Conservation (phyloP, 2,329 filamentous ascomycete species). For the Stagonosporopsis cucurbitacearum region DNA sequence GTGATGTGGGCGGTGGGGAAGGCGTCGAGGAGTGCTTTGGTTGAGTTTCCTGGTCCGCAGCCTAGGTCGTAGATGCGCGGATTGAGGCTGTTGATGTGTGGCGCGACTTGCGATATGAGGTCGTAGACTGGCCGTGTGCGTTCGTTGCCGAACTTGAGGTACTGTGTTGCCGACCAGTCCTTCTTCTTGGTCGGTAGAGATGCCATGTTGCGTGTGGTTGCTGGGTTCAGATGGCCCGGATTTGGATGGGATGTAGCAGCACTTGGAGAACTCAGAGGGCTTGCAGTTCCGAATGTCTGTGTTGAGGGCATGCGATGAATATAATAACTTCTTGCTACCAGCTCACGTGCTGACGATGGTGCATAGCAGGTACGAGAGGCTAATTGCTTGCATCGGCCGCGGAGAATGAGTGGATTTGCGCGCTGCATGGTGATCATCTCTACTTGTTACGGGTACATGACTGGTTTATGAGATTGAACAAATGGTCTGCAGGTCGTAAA, state of each 20-base stretch:
- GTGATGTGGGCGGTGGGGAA: slow-evolving; percentile 58
- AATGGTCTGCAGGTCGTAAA: slow-evolving; percentile 6
- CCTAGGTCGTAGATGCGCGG: slow-evolving; percentile 64
- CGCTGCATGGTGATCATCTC: background rate
- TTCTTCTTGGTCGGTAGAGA: slow-evolving; percentile 24
- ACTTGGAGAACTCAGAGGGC: background rate
- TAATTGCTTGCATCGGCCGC: slow-evolving; percentile 7
- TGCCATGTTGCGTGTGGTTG: slow-evolving; percentile 5
- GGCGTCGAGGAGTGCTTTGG: slow-evolving; percentile 54
- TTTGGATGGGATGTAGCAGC: background rate
- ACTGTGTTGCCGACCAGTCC: slow-evolving; percentile 64
- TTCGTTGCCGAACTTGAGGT: slow-evolving; percentile 62
- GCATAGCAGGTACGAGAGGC: background rate
- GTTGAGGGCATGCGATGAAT: background rate
- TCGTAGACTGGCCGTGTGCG: slow-evolving; percentile 62
- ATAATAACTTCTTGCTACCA: background rate
- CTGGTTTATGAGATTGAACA: background rate
- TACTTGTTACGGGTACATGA: background rate
- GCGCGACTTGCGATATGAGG: slow-evolving; percentile 57
- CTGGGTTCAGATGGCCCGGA: background rate
- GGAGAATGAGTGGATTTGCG: background rate
- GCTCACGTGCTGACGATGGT: slow-evolving; percentile 2
- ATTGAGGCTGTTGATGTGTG: slow-evolving; percentile 29
- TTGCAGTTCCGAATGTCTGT: background rate
- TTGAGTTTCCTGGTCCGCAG: slow-evolving; percentile 67